Base-by-base conservation (phyloP, 306 rosid species). In the Dalbergia cultrata region DNA sequence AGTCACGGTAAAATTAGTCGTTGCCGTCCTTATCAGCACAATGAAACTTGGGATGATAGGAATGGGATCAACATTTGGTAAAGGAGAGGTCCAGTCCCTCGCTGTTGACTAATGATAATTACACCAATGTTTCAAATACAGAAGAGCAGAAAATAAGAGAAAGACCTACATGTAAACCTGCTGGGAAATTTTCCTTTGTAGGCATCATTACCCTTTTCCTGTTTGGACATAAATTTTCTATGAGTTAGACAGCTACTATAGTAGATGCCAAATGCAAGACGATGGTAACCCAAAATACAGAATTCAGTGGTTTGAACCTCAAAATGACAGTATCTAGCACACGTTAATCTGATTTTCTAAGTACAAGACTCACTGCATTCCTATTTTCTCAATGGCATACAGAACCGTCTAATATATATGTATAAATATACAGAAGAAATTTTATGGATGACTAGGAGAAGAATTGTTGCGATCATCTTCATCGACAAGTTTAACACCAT, bases 401-500 rank as follows among this genome's bases (percentile, higher is more conserved):
- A 62, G 50, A 68, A 50, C 26, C 33, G n/a, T 54, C 60, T n/a
- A 54, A 59, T 7, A 47, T 41, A 2, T 41, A 2, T 34, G 19
- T 21, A 50, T 50, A 50, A 69, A 16, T n/a, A 17, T 54, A n/a
- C 60, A 54, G 21, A 17, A 54, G 43, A 8, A 34, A 37, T 53
- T 59, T 60, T 37, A 78, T 21, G 77, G 82, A 54, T 70, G 77
- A 16, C 83, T 74, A 14, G 85, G 74, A 56, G 74, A 77, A 62
- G 80, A 73, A 43, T 83, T 53, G 71, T 70, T 84, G 49, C 53
- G 66, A 78, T 85, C 88, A 41, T 85, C 86, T 64, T 76, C 85
- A 72, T 85, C 91, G 58, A 89, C 56, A 64, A 92, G 94, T 70
- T 88, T 87, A 80, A 93, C 88, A 66, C 97, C 97, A 67, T 87